phyloP scores from a whole-genome alignment of 2,329 filamentous ascomycete genomes.

The Aspergillus spinulosporus region DNA sequence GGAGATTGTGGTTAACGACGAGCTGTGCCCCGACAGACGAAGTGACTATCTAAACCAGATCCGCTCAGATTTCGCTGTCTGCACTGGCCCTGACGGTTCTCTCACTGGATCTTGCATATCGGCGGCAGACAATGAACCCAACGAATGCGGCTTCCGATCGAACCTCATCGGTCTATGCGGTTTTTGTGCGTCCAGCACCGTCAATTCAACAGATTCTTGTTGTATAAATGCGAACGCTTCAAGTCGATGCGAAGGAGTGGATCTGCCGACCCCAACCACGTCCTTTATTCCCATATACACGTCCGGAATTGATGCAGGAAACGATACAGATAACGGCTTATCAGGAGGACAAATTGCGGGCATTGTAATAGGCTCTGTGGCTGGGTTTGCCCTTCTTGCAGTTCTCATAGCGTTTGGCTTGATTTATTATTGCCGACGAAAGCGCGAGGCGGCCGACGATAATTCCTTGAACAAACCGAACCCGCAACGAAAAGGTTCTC shows the following conservation, averaged over 20 bases:
- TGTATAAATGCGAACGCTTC: constrained; percentile 81
- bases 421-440: constrained; percentile 55
- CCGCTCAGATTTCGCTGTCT: constrained; percentile 88
- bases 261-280: constrained; percentile 67
- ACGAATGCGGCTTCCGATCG: constrained; percentile 80
- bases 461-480: constrained; percentile 90
- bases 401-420: constrained; percentile 63
- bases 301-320: constrained; percentile 54
- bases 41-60: constrained; percentile 72
- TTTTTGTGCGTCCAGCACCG: constrained; percentile 79
- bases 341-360: constrained; percentile 89
- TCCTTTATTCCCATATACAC: constrained; percentile 61
- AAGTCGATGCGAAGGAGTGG: constrained; percentile 70
- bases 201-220: constrained; percentile 93
- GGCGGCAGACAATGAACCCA: constrained; percentile 75
- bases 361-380: constrained; percentile 77
- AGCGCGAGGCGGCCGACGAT: constrained; percentile 62
- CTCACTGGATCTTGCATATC: constrained; percentile 73
- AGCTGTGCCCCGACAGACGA: constrained; percentile 69
- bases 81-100: constrained; percentile 76
- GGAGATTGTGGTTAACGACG: constrained; percentile 71
- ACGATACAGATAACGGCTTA: constrained; percentile 51
- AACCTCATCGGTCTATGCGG: constrained; percentile 75
- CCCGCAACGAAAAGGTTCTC: constrained; percentile 54
- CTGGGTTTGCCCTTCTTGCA: constrained; percentile 68